Evolutionary conservation across 148 eudicot genomes (phyloP), one percentile per base, ranked within the genome.

Genomic region (Pouteria glomerata): DNA sequence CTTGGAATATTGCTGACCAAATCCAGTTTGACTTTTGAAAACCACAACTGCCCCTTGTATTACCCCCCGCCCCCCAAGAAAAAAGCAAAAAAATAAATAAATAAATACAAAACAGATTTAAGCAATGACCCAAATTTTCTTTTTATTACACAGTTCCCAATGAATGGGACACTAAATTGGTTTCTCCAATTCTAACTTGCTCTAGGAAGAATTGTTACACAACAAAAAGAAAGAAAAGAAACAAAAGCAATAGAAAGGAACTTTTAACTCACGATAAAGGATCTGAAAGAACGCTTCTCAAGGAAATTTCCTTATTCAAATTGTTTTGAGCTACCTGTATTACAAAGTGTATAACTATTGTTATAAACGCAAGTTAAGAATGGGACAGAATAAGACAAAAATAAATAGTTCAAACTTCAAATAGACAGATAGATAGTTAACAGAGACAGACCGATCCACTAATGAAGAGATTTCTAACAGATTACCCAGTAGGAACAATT

Each of bases 201-300:
- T 65, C 34, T 6, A 44, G 34, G 34, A 26, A 42, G 37, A 19
- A 47, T 66, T 63, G 18, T 50, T 24, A 23, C 37, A 26, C 63
- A 35, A 14, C 21, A 26, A 41, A 70, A 57, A 10, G 15, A 5
- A 66, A 18, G 51, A 13, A 67, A 16, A 18, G 23, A 58, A 65
- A 63, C 7, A 57, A 27, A 44, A 64, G 48, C 66, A 66, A 45
- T 5, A 23, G 5, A 44, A 56, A 45, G 57, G 11, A 48, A 44
- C 57, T 14, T 12, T 45, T n/a, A 67, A 85, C 96, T 86, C 85
- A 92, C 97, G 97, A 89, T 70, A 92, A 57, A 74, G 92, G 90
- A 79, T 91, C 97, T 29, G 97, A 91, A 63, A 91, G 92, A 39
- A 89, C 83, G 66, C 97, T 87, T 84, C 97, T 89, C 77, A 91